Evolutionary conservation across 495 filamentous ascomycete genomes (phyloP).

Genomic region (Bryoglossum gracile): DNA sequence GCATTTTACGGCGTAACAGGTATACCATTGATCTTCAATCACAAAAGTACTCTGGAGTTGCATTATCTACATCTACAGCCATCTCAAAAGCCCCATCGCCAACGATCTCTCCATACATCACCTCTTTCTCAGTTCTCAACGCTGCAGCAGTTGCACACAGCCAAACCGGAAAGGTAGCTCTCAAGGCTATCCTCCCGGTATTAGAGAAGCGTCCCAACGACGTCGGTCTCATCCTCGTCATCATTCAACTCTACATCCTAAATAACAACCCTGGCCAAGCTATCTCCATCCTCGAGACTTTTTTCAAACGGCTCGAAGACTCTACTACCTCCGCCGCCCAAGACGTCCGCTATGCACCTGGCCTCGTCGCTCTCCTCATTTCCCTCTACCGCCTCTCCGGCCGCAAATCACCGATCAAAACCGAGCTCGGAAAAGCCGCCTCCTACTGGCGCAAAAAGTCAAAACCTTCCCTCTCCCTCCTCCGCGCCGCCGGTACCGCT

Average conservation of each 20-base stretch:
- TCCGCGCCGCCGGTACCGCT: slow-evolving; percentile 71
- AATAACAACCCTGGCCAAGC: slow-evolving; percentile 70
- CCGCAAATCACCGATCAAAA: slow-evolving; percentile 64
- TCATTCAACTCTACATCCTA: slow-evolving; percentile 76
- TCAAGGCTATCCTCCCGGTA: slow-evolving; percentile 69
- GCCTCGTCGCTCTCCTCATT: slow-evolving; percentile 75
- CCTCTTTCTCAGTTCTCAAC: slow-evolving; percentile 65
- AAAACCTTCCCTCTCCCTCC: slow-evolving; percentile 46
- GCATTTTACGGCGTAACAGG: slow-evolving; percentile 58
- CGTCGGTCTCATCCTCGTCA: slow-evolving; percentile 73
- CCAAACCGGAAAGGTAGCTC: slow-evolving; percentile 54
- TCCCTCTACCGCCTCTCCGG: slow-evolving; percentile 73
- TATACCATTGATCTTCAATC: slow-evolving; percentile 68
- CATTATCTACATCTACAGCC: slow-evolving; percentile 53
- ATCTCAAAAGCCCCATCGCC: slow-evolving; percentile 47
- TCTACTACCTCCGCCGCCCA: slow-evolving; percentile 47
- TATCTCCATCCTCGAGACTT: slow-evolving; percentile 64
- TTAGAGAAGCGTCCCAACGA: slow-evolving; percentile 73
- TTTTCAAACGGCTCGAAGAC: slow-evolving; percentile 64
- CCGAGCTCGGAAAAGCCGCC: slow-evolving; percentile 72
- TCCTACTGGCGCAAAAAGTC: slow-evolving; percentile 60
- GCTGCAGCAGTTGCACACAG: slow-evolving; percentile 69
- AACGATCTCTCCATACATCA: slow-evolving; percentile 49
- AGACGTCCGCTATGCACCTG: slow-evolving; percentile 75
- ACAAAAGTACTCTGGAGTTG: slow-evolving; percentile 69